These are phyloP conservation scores for Eucalyptus polyanthemos DNA, from an alignment of 345 rosid genomes.

Conservation along the genomic window DNA sequence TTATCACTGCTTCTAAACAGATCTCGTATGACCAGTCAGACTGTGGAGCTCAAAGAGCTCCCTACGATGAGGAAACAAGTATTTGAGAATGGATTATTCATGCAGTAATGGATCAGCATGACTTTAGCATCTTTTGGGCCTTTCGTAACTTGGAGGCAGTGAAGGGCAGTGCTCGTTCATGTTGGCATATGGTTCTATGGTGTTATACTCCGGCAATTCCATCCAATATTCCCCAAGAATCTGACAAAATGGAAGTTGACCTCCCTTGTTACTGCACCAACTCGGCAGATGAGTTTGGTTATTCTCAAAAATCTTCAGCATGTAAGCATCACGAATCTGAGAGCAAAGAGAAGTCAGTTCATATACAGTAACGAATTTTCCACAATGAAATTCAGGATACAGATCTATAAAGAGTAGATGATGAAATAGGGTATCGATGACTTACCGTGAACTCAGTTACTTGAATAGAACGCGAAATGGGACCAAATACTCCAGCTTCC, in stretches of 20 bases:
- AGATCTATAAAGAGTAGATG: background rate
- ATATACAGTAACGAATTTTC: background rate
- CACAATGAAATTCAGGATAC: background rate
- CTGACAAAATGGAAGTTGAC: constrained; percentile 61
- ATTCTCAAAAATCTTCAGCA: constrained; percentile 64
- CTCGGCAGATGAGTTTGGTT: constrained; percentile 63
- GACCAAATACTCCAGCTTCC: constrained; percentile 79
- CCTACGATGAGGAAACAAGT: background rate
- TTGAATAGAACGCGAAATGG: constrained; percentile 61
- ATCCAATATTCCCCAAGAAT: constrained; percentile 78
- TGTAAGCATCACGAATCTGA: constrained; percentile 88
- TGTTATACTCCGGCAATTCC: constrained; percentile 82
- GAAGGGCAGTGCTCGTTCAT: constrained; percentile 96
- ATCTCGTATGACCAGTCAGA: background rate
- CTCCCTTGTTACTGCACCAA: constrained; percentile 64
- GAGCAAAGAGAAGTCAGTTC: background rate
- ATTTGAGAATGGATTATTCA: background rate
- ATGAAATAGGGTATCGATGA: background rate
- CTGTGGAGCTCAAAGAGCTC: background rate
- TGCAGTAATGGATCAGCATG: background rate
- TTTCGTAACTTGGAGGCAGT: constrained; percentile 70
- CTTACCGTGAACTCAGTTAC: constrained; percentile 95
- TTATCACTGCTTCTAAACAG: background rate
- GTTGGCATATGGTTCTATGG: constrained; percentile 65
- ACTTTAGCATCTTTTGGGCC: constrained; percentile 54